Base-by-base conservation (phyloP, 169 alveolate genomes). In the Babesia ovata region DNA sequence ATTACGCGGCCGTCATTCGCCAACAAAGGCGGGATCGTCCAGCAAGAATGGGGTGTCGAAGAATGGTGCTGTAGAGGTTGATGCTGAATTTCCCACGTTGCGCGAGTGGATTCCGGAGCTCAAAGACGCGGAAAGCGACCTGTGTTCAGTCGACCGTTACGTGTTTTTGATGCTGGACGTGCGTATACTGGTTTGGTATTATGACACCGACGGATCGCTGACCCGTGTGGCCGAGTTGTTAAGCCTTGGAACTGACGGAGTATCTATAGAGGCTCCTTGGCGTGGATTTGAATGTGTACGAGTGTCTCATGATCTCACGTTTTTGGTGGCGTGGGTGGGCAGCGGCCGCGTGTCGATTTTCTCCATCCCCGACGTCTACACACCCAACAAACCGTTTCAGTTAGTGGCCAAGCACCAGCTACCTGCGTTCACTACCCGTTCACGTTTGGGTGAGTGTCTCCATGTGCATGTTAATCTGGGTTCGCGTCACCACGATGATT, bases 161-260 rank as follows among this genome's bases (percentile, higher is more conserved):
- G 42, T 81, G 16, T 72, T 81, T 42, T 54, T 81, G 56, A 66
- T 81, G 75, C 45, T 74, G 13, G 84, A 79, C 17, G 50, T 59
- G 21, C 56, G 83, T 7, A 81, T 81, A 1, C 44, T 66, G 33
- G 85, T 81, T 24, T 81, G 88, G 88, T 54, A 46, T 36, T 81
- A 81, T 57, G 79, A 63, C 63, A 45, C 52, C 22, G 78, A 81
- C 33, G 75, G 78, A 10, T 77, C 59, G 33, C 69, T 81, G 16
- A 65, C 52, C 24, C 75, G 88, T 36, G 63, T 67, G 24, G 84
- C 88, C 16, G 88, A 81, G 63, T 21, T 81, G 17, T 52, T 65
- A 11, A 78, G 77, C 66, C 29, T 78, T 21, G 62, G 52, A n/a
- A 75, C 36, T 49, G 81, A 63, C 21, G 75, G 45, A 22, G 63